phyloP scores from a whole-genome alignment of 2,329 filamentous ascomycete genomes.

The Cadophora sp. region DNA sequence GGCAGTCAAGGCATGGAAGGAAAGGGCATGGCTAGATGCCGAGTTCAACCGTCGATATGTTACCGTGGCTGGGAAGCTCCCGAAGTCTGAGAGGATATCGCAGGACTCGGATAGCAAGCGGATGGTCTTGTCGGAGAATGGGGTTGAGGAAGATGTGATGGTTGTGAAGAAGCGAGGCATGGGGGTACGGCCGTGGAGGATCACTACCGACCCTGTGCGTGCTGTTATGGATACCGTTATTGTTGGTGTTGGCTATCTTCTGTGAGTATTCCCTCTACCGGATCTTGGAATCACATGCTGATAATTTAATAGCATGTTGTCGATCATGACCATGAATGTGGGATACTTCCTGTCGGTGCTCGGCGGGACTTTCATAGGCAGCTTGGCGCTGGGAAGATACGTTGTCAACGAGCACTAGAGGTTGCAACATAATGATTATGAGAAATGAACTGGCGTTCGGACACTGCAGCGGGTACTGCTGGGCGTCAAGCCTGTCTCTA shows the following conservation, averaged over 20 bases:
- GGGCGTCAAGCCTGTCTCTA: background rate
- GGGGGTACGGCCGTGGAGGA: constrained; percentile 73
- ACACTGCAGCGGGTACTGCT: constrained; percentile 26
- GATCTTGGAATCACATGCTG: constrained; percentile 24
- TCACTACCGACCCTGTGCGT: constrained; percentile 79
- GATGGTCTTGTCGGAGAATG: constrained; percentile 74
- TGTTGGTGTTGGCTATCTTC: constrained; percentile 80
- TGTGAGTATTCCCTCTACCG: constrained; percentile 64
- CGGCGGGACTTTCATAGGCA: constrained; percentile 82
- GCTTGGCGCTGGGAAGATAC: constrained; percentile 57
- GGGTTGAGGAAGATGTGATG: constrained; percentile 80
- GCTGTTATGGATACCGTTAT: constrained; percentile 74
- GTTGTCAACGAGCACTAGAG: constrained; percentile 31
- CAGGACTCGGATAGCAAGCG: constrained; percentile 63
- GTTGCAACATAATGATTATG: constrained; percentile 13
- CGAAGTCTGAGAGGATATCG: constrained; percentile 38
- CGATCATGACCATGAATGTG: constrained; percentile 88
- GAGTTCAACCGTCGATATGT: constrained; percentile 81
- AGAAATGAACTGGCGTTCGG: constrained; percentile 13
- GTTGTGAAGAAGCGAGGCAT: constrained; percentile 67
- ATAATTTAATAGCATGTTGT: constrained; percentile 74
- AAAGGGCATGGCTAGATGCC: constrained; percentile 69
- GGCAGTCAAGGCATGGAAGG: constrained; percentile 71
- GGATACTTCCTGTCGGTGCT: constrained; percentile 86
- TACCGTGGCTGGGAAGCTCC: constrained; percentile 67